Evolutionary conservation across 306 rosid species (phyloP), one percentile per base, ranked within the genome.

Genomic region (Adenanthera pavonina): DNA sequence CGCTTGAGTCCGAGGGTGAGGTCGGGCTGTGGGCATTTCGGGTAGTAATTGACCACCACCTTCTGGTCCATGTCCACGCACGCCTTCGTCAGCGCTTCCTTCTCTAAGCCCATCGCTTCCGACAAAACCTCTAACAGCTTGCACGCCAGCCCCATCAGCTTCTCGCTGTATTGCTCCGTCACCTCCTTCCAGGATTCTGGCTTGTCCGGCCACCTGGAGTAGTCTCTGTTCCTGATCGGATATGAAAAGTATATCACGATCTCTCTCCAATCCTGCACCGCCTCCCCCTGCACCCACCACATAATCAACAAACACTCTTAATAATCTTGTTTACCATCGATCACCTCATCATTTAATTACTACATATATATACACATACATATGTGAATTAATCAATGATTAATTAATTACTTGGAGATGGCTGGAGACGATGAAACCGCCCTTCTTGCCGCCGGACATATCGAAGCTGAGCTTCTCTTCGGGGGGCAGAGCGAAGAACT

Each of bases 11-110:
- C 98, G 0, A 92, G 86, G 4, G 98, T 92, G 11, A 89, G 90
- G 74, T 92, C 92, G 0, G 95, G 97, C n/a, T 94, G 81, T 1
- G 97, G 97, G 53, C 97, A 94, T 80, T 91, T 94, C 0, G 98
- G 98, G 81, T 92, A 92, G 87, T 54, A 94, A 77, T 94, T 92
- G 0, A 92, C 88, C 15, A 94, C 98, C 11, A 94, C 82, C 76
- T 94, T 94, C 17, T 94, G 98, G 71, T 94, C 97, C 94, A 94
- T 88, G 66, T 94, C 98, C 1, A 90, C 91, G 16, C 98, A 88
- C 0, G 98, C 95, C 19, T 89, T 89, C 1, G 82, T 90, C 34
- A 94, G 41, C 1, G 95, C 94, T 33, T 92, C 92, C 38, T 89
- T 89, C 52, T 94, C 98, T 19, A 92, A 75, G 0, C 90, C 97